Evolutionary conservation across 176 grass and related monocot genomes (phyloP).

Genomic region (Oryza officinalis): DNA sequence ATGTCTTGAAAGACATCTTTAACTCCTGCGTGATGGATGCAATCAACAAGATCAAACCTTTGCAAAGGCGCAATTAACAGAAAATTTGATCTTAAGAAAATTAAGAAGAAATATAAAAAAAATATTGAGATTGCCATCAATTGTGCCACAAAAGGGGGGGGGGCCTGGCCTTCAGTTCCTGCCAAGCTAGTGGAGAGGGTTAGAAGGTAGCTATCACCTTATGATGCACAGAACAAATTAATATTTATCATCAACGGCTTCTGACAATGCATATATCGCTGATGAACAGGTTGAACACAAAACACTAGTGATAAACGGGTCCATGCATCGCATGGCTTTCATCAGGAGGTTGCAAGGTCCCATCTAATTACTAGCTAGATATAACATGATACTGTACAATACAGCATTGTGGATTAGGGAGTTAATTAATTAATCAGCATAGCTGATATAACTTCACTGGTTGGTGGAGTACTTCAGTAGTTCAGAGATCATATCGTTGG

Average conservation of each 20-base stretch:
- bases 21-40: neutral
- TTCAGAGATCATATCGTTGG: neutral
- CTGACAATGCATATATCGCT: neutral
- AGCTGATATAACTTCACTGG: neutral
- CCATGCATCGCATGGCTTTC: neutral
- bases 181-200: neutral
- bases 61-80: neutral
- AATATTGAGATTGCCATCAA: neutral
- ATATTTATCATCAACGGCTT: neutral
- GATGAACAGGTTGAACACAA: neutral
- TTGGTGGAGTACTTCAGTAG: neutral
- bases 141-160: neutral
- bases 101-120: neutral
- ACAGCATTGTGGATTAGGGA: neutral
- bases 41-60: neutral
- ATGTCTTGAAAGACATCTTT: neutral
- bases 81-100: neutral
- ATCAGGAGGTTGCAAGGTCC: neutral
- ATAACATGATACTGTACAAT: neutral
- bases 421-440: neutral
- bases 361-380: neutral
- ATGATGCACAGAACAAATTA: neutral
- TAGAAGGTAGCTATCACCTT: constrained; percentile 18
- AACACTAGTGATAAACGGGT: neutral
- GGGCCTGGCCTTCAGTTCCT: neutral